A percentile compares a stretch with the other conserved stretches of the same genome.
Conservation (phyloP, 1,284 basidiomycete genomes). For the Rhodotorula sp. region DNA sequence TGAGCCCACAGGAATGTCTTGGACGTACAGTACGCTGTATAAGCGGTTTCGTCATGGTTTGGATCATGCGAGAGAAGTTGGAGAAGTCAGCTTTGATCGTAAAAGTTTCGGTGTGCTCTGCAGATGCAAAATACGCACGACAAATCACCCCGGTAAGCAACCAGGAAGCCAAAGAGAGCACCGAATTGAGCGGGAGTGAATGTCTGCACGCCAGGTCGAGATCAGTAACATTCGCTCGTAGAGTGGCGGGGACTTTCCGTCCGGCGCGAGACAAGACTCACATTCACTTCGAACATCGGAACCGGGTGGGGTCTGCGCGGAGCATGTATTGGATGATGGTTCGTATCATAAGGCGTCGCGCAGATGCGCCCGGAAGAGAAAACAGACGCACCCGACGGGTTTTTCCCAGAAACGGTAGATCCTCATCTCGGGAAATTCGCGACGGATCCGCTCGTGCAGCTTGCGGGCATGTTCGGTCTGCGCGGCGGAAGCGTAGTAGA, state of each 20-base stretch:
- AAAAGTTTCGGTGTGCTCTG: neutral
- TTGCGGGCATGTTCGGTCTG: slow-evolving; percentile 59
- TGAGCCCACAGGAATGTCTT: no score
- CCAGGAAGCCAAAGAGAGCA: slow-evolving; percentile 63
- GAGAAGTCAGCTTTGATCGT: neutral
- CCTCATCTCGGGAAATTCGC: slow-evolving; percentile 69
- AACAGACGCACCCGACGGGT: slow-evolving; percentile 23
- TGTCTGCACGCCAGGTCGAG: slow-evolving; percentile 32
- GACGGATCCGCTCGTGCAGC: slow-evolving; percentile 60
- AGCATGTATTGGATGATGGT: no score
- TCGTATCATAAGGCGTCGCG: no score
- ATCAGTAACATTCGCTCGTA: no score
- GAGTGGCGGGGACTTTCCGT: no score
- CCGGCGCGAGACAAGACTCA: neutral
- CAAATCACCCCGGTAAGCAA: slow-evolving; percentile 63
- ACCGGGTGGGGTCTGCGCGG: no score
- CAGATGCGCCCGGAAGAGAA: no score
- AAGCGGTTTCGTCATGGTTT: neutral
- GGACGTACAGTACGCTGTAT: neutral
- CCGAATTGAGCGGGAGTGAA: slow-evolving; percentile 66
- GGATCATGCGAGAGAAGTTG: neutral
- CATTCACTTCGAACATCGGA: slow-evolving; percentile 53
- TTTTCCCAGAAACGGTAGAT: slow-evolving; percentile 64
- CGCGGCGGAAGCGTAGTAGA: slow-evolving; percentile 61
- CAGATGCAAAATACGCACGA: slow-evolving; percentile 40